These are phyloP conservation scores for Penicillium simplicissimum DNA, from an alignment of 495 filamentous ascomycete genomes.

Conservation along the genomic window DNA sequence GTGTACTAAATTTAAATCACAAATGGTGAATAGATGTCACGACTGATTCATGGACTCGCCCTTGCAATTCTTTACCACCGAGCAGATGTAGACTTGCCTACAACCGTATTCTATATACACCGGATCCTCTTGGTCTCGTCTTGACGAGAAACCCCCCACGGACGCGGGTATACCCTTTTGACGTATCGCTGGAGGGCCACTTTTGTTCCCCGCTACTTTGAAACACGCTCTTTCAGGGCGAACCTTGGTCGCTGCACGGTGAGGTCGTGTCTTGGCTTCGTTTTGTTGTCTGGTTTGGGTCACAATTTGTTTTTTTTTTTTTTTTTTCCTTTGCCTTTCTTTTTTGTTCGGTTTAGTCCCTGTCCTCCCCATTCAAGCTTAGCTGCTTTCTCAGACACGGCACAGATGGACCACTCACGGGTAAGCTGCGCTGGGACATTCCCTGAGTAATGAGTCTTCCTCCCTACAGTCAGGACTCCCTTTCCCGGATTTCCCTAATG, in stretches of 20 bases:
- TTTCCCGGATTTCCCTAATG: not conserved
- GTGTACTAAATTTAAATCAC: not conserved
- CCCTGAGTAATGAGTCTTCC: constrained; percentile 12
- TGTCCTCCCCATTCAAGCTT: constrained; percentile 10
- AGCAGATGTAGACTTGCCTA: too few species aligned
- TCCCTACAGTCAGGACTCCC: not conserved
- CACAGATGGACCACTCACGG: constrained; percentile 28
- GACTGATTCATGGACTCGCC: too few species aligned
- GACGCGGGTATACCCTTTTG: constrained; percentile 42
- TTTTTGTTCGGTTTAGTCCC: not conserved
- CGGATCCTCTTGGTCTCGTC: not conserved
- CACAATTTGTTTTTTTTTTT: too few species aligned
- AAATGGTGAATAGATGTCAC: not conserved
- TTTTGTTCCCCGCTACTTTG: constrained; percentile 42
- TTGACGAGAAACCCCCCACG: constrained; percentile 21
- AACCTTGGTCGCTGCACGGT: constrained; percentile 42
- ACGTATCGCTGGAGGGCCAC: constrained; percentile 39
- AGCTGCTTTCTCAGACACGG: constrained; percentile 26
- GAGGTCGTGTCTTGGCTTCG: constrained; percentile 38
- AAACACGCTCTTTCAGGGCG: constrained; percentile 34
- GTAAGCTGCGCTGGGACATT: constrained; percentile 26
- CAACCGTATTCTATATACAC: not conserved
- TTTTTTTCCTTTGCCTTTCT: too few species aligned
- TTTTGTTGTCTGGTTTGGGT: constrained; percentile 11
- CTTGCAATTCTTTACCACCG: too few species aligned